phyloP scores from a whole-genome alignment of 371 early-diverging fungal genomes.

The Chytridium lagenaria region DNA sequence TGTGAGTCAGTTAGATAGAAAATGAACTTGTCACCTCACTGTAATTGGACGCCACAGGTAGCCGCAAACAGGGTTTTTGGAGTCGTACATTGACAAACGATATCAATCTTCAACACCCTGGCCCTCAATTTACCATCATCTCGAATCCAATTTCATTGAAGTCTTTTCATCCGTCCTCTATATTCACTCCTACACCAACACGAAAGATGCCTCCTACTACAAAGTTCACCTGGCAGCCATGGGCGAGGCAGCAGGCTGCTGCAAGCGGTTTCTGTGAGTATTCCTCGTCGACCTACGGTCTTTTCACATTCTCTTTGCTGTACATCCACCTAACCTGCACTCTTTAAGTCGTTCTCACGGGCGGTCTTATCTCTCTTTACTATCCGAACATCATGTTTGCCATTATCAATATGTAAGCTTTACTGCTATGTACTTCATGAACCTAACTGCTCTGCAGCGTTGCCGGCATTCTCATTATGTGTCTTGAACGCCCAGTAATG shows the following conservation, averaged over 20 bases:
- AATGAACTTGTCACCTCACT: no score
- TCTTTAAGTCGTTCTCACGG: conserved; percentile 42
- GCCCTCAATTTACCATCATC: no score
- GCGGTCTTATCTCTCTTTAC: conserved; percentile 45
- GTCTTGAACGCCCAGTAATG: conserved; percentile 36
- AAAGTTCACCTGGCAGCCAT: conserved; percentile 48
- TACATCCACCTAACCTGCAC: neutral
- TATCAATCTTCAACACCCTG: no score
- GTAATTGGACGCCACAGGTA: no score
- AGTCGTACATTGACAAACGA: no score
- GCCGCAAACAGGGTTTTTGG: no score
- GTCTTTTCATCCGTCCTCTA: neutral
- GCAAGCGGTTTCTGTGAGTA: conserved; percentile 47
- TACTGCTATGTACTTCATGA: neutral
- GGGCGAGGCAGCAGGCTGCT: conserved; percentile 43
- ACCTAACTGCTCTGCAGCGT: conserved; percentile 16
- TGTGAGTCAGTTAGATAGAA: no score
- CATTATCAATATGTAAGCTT: conserved; percentile 43
- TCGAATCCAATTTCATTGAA: no score
- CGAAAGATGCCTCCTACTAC: conserved; percentile 1
- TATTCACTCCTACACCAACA: neutral
- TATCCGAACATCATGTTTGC: conserved; percentile 40
- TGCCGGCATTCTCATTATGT: conserved; percentile 37
- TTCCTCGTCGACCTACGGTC: no score
- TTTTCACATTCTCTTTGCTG: conserved; percentile 14